These are phyloP conservation scores for Mortierella sp. DNA, from an alignment of 371 early-diverging fungal genomes.

Conservation along the genomic window DNA sequence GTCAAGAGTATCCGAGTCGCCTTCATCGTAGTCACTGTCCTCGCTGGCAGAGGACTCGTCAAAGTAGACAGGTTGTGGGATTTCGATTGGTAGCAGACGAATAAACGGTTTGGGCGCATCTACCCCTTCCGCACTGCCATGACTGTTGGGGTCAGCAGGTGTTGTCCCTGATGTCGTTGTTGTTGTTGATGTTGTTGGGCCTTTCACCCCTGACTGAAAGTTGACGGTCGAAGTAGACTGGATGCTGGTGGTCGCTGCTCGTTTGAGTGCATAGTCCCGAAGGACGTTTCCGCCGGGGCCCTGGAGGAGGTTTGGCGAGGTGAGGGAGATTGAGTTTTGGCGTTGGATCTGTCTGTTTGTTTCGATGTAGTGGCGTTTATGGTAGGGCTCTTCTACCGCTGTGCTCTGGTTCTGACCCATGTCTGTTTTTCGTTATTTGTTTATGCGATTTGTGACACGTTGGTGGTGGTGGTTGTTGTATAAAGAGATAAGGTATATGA, in stretches of 20 bases:
- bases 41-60: conserved; percentile 23
- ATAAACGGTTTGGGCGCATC: conserved; percentile 21
- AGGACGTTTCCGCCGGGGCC: background rate
- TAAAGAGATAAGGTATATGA: background rate
- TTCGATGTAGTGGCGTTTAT: conserved; percentile 45
- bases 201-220: background rate
- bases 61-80: conserved; percentile 27
- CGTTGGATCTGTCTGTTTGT: conserved; percentile 47
- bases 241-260: background rate
- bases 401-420: conserved; percentile 53
- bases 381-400: conserved; percentile 34
- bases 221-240: conserved; percentile 5
- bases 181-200: background rate
- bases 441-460: background rate
- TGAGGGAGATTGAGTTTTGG: conserved; percentile 47
- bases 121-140: background rate
- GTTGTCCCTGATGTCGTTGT: background rate
- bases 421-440: background rate
- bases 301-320: conserved; percentile 35
- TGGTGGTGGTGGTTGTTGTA: background rate
- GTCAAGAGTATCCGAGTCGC: background rate
- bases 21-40: background rate
- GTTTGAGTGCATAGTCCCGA: background rate
- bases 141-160: no score
- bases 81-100: conserved; percentile 42